phyloP scores from a whole-genome alignment of 2,329 filamentous ascomycete genomes.

The Magnaporthiopsis rhizophila region DNA sequence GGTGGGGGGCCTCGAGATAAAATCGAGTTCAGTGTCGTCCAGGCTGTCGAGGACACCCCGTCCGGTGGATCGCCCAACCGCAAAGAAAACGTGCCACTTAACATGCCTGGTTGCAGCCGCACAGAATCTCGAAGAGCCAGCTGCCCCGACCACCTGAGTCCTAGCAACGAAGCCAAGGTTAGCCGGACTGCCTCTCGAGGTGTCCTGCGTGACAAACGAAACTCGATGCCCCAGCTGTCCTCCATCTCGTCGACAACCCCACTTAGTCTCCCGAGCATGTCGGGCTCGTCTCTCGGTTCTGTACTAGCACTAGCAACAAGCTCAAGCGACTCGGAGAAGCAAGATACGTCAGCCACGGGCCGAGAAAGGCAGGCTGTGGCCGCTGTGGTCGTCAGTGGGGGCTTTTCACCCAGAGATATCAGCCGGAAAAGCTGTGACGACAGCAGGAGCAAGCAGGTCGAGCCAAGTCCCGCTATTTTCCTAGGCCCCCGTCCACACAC shows the following conservation, averaged over 20 bases:
- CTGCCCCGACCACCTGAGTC: conserved; percentile 10
- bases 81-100: not conserved
- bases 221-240: conserved; percentile 14
- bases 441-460: not conserved
- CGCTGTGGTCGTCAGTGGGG: conserved; percentile 4
- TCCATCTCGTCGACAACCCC: conserved; percentile 11
- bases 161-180: not conserved
- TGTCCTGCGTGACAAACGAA: conserved; percentile 10
- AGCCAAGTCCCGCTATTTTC: not conserved
- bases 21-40: conserved; percentile 35
- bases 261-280: conserved; percentile 11
- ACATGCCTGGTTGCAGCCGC: not conserved
- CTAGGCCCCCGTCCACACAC: not conserved
- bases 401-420: conserved; percentile 5
- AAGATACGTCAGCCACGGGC: not conserved
- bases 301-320: conserved; percentile 10
- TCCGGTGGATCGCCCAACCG: not conserved
- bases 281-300: conserved; percentile 13
- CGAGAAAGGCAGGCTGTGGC: conserved; percentile 5
- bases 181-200: not conserved
- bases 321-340: conserved; percentile 1
- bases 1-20: conserved; percentile 38
- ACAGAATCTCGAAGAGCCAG: conserved; percentile 10
- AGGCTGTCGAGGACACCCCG: conserved; percentile 10
- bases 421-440: not conserved